Conservation (phyloP, 148 eudicot genomes). For the Silene conica region DNA sequence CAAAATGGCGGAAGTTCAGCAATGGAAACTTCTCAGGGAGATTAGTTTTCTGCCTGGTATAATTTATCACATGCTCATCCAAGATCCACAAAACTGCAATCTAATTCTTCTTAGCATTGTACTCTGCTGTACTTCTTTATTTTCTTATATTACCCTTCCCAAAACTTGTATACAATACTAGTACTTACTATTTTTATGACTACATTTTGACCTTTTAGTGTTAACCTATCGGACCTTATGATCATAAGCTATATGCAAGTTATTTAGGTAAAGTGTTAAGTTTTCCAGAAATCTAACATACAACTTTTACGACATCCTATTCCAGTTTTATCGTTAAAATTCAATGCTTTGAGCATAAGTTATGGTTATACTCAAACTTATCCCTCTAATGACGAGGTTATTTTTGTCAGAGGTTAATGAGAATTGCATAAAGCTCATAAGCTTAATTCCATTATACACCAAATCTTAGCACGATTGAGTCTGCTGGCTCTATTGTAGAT, state of each 20-base stretch:
- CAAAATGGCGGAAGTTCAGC: conserved; percentile 3
- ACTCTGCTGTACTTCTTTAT: too few relatives aligned
- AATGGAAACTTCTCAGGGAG: neutral
- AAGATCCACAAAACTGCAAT: neutral
- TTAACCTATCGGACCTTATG: neutral
- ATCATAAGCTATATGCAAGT: neutral
- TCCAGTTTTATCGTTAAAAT: too few relatives aligned
- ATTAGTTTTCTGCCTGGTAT: neutral
- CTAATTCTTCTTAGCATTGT: neutral
- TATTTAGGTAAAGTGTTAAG: too few relatives aligned
- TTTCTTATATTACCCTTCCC: neutral
- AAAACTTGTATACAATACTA: neutral
- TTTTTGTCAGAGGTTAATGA: neutral
- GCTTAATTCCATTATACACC: neutral
- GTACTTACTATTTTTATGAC: neutral
- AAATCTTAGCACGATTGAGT: neutral
- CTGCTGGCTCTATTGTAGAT: neutral
- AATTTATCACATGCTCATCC: neutral
- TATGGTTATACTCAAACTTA: neutral
- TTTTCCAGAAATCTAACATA: too few relatives aligned
- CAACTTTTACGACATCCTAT: too few relatives aligned
- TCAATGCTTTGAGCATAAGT: too few relatives aligned
- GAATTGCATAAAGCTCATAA: neutral
- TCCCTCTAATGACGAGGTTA: neutral
- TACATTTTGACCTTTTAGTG: neutral